Evolutionary conservation across 768 basidiomycete genomes (phyloP), one percentile per base, ranked within the genome.

Genomic region (Rhizopogon vinicolor): DNA sequence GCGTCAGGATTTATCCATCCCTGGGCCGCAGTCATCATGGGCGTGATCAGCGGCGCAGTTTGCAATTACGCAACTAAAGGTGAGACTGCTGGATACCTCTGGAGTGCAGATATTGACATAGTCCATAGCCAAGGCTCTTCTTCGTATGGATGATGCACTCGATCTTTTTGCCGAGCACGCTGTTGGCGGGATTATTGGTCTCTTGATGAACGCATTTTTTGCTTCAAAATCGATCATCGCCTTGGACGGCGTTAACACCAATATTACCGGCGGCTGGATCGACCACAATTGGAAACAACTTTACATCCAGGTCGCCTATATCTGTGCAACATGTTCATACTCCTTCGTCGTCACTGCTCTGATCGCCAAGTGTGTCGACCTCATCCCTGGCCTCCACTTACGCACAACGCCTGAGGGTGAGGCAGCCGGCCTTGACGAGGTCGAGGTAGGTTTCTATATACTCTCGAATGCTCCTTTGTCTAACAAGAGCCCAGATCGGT

Each of bases 121-220:
- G 31, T 16, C 31, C 18, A 5, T 60, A 90, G 87, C 87, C 22
- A 90, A 91, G 71, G 79, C 80, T 60, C 63, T 88, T 35, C 57
- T 93, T 52, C 72, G 75, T 16, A 81, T 93, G 53, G 94, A 97
- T 66, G 94, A 96, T 64, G 85, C 92, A 0, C 85, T 97, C 49
- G 94, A 98, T 78, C 80, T 94, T 44, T 95, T 93, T 67, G 93
- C 93, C 16, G 86, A 91, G 63, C 94, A 97, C 75, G 94, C 87
- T 39, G 73, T 95, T 41, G 92, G 91, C 7, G 91, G 92, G 25
- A 82, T 91, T 41, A 71, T 90, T 51, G 93, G 91, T 42, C 77
- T 90, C 14, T 65, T 91, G 46, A 59, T 78, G 60, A 93, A 89
- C 54, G 91, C 73, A 14, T 78, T 94, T 62, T 92, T 94, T 62